Evolutionary conservation across 1,139 yeast genomes (phyloP), one percentile per base, ranked within the genome.

Genomic region (Suhomyces atakaporum): DNA sequence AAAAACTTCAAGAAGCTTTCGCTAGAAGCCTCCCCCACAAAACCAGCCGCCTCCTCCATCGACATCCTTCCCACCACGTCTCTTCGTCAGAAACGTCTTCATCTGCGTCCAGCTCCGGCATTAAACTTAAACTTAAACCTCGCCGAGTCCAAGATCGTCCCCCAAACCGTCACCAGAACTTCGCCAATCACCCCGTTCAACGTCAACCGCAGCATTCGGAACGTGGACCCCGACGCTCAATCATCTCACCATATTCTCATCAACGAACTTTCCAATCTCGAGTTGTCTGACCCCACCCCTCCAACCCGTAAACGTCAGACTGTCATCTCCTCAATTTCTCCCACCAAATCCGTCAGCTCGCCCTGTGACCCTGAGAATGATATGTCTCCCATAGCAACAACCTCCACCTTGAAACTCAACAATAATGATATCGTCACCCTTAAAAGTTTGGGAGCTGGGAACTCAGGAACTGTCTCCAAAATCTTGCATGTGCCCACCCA

Each of bases 391-490:
- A 52, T 66, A 9, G 60, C 67, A 28, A 62, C 75, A 16, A 65
- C 70, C 3, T 48, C 66, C 6, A 45, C 64, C 16, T 44, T 63
- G 23, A 75, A 77, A 39, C 67, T 85, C 36, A 71, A 75, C 39
- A 80, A 74, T 43, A 77, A 79, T 31, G 97, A 92, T 54, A 64
- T 94, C 29, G 76, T 88, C 15, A 78, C 81, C 19, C 61, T 92
- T 38, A 82, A 86, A 43, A 82, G 81, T 45, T 71, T 92, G 40
- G 99, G 99, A 8, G 75, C 88, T 21, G 99, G 99, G 6, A 90
- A 88, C 57, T 88, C 96, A 10, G 99, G 99, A 3, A 81, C 89
- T 1, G 99, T 92, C 3, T 73, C 87, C 35, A 88, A 89, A 56
- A 94, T 89, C 10, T 64, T 88, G 37, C 98, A 92, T 60, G 74